phyloP scores from a whole-genome alignment of 441 rosid species.

The Omphalea diandra region DNA sequence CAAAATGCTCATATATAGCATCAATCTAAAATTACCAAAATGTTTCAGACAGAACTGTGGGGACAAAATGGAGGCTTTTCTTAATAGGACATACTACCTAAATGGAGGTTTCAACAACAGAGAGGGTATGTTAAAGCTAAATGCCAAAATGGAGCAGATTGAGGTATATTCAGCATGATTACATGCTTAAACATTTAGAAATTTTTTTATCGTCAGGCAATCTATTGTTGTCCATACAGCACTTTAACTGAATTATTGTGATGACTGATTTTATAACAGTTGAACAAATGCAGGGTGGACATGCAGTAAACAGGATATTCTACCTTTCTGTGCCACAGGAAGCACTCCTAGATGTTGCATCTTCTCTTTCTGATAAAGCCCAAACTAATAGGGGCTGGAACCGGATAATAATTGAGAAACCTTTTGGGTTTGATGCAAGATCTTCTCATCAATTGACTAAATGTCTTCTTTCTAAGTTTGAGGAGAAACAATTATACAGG shows the following conservation, averaged over 20 bases:
- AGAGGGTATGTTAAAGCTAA: slow-evolving; percentile 64
- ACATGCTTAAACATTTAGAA: not conserved
- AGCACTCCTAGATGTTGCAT: slow-evolving; percentile 73
- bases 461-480: slow-evolving; percentile 60
- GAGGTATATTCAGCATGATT: slow-evolving; percentile 45
- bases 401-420: slow-evolving; percentile 76
- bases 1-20: not conserved
- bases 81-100: slow-evolving; percentile 57
- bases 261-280: slow-evolving; percentile 39
- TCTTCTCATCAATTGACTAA: slow-evolving; percentile 57
- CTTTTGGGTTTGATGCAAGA: slow-evolving; percentile 63
- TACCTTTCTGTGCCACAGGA: slow-evolving; percentile 88
- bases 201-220: slow-evolving; percentile 4
- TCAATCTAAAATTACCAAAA: slow-evolving; percentile 2
- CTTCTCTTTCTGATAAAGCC: slow-evolving; percentile 50
- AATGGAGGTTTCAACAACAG: slow-evolving; percentile 64
- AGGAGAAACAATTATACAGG: slow-evolving; percentile 84
- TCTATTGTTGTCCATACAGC: slow-evolving; percentile 16
- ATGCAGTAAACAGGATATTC: slow-evolving; percentile 62
- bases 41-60: slow-evolving; percentile 59
- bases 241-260: slow-evolving; percentile 23
- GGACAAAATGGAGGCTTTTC: slow-evolving; percentile 68
- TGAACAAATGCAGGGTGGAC: slow-evolving; percentile 51
- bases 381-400: slow-evolving; percentile 78
- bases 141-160: slow-evolving; percentile 64